Base-by-base conservation (phyloP, 768 basidiomycete genomes). In the Termitomyces sp. region DNA sequence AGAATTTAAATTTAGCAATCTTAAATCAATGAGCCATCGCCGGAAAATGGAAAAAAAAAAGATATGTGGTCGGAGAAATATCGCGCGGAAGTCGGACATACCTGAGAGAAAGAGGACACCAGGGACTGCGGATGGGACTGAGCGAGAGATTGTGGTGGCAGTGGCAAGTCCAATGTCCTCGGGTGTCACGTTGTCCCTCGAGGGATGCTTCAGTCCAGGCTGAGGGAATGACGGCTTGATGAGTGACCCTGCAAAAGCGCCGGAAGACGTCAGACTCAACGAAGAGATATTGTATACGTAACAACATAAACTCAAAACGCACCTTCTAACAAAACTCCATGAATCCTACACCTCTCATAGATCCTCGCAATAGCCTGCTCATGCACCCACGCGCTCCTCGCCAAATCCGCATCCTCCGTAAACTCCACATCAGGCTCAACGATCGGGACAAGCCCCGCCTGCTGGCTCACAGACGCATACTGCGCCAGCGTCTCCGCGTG, bases 391-490 rank as follows among this genome's bases (percentile, higher is more conserved):
- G 74, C 74, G 59, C 80, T 82, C 62, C 79, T 72, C 39, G 68
- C 71, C 55, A 84, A 65, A 63, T 79, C 76, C 22, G 81, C 79
- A 46, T 83, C 81, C 36, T 73, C 81, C 28, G 74, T 71, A 62
- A 83, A 82, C 65, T 83, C 79, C 20, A 83, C 77, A 64, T 84
- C 82, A 13, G 80, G 82, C 65, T 83, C 82, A 7, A 83, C 76
- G 57, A 84, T 79, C 4, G 81, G 81, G n/a, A 83, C 80, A 22
- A 84, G 65, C 33, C 80, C 79, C 1, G 80, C 81, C 67, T 81
- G 75, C 64, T 83, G 81, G 66, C 79, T 83, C 59, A 82, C 76
- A 1, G 79, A 77, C 46, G 83, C 79, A 67, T 77, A 84, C 54
- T 77, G 76, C 3, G 79, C 79, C 18, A 83, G 68, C 38, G 74